Conservation (phyloP, 1,284 basidiomycete species). For the Trichosporon sp. region DNA sequence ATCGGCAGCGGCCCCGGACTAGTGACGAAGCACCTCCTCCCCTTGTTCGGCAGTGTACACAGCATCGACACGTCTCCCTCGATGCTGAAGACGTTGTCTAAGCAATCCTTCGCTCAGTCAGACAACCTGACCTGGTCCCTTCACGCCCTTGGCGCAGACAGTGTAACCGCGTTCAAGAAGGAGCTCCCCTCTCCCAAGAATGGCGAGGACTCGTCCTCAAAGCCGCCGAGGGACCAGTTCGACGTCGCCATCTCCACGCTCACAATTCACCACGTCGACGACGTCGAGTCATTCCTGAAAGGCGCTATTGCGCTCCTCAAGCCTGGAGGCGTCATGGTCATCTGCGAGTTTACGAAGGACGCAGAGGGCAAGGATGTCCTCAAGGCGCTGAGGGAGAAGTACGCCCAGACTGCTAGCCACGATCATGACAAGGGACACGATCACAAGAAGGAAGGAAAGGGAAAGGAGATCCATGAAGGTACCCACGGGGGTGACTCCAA, state of each 20-base stretch:
- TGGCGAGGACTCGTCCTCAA: conserved; percentile 14
- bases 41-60: conserved; percentile 28
- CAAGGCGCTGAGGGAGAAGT: neutral
- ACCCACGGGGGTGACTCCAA: neutral
- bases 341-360: conserved; percentile 16
- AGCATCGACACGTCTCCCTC: conserved; percentile 30
- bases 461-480: neutral
- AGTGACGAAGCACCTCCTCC: conserved; percentile 29
- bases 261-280: conserved; percentile 36
- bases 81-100: conserved; percentile 30
- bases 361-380: conserved; percentile 14
- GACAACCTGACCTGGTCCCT: conserved; percentile 15
- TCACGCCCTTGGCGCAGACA: conserved; percentile 21
- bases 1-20: conserved; percentile 36
- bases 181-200: conserved; percentile 20
- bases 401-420: neutral
- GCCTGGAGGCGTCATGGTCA: conserved; percentile 14
- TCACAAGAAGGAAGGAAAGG: neutral
- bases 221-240: conserved; percentile 21
- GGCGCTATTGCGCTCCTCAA: conserved; percentile 12
- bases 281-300: conserved; percentile 6
- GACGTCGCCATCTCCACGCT: conserved; percentile 33
- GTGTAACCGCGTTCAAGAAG: conserved; percentile 8
- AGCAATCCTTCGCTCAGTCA: conserved; percentile 5
- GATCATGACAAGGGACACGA: neutral